These are phyloP conservation scores for Thermomucor indicae-seudaticae DNA, from an alignment of 371 early-diverging fungal genomes.

Conservation along the genomic window DNA sequence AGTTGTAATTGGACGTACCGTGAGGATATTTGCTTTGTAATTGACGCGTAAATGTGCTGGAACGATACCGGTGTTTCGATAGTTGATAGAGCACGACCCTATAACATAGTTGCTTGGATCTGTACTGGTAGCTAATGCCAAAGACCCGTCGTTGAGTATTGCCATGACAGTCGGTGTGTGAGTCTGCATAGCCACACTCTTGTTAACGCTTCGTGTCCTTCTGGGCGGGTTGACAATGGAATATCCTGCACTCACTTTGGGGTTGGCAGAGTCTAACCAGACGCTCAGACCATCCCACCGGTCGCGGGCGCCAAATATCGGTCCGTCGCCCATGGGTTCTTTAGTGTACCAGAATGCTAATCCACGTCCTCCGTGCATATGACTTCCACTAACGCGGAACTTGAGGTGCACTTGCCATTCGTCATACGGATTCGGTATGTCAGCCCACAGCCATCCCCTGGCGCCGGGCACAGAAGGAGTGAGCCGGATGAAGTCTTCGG, in stretches of 20 bases:
- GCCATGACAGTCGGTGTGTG: slow-evolving; percentile 64
- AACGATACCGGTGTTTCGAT: slow-evolving; percentile 55
- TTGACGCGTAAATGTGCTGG: slow-evolving; percentile 62
- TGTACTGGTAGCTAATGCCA: slow-evolving; percentile 37
- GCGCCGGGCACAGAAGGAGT: slow-evolving; percentile 62
- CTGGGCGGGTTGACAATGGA: no score
- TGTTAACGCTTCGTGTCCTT: no score
- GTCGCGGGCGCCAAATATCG: slow-evolving; percentile 70
- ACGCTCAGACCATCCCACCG: slow-evolving; percentile 70
- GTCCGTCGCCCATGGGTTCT: slow-evolving; percentile 55
- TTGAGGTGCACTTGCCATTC: slow-evolving; percentile 76
- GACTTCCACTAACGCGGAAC: slow-evolving; percentile 62
- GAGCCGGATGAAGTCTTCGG: slow-evolving; percentile 64
- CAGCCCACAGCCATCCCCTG: slow-evolving; percentile 70
- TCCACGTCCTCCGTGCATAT: slow-evolving; percentile 74
- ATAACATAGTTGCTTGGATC: slow-evolving; percentile 44
- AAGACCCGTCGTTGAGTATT: slow-evolving; percentile 66
- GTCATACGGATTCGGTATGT: slow-evolving; percentile 57
- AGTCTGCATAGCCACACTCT: slow-evolving; percentile 32
- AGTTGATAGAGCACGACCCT: slow-evolving; percentile 71
- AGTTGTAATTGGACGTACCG: slow-evolving; percentile 30
- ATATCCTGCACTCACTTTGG: slow-evolving; percentile 31
- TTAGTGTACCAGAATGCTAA: slow-evolving; percentile 85
- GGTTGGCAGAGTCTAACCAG: slow-evolving; percentile 66
- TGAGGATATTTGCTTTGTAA: slow-evolving; percentile 57